Conservation (phyloP, 495 filamentous ascomycete species). For the Clavariopsis aquatica region DNA sequence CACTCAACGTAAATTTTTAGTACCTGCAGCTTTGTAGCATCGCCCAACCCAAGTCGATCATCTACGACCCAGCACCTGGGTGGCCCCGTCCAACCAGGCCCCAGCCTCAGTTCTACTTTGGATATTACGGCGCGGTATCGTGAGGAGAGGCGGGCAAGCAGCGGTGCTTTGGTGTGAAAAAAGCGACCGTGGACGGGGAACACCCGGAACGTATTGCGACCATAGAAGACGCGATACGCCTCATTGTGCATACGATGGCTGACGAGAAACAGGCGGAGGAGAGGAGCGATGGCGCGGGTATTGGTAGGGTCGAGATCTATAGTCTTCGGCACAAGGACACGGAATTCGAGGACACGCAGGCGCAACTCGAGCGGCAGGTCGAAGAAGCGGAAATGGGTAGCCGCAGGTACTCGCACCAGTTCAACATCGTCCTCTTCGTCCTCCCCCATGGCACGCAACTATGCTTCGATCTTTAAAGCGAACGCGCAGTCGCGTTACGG, state of each 20-base stretch:
- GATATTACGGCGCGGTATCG: slow-evolving; percentile 66
- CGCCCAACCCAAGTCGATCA: slow-evolving; percentile 62
- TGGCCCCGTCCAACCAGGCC: slow-evolving; percentile 76
- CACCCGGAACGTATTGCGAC: slow-evolving; percentile 71
- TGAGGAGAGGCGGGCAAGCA: slow-evolving; percentile 65
- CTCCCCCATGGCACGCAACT: too few relatives aligned
- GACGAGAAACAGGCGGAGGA: slow-evolving; percentile 63
- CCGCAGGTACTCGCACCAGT: background rate
- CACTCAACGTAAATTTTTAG: slow-evolving; percentile 77
- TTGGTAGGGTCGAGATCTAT: slow-evolving; percentile 73
- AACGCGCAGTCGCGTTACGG: slow-evolving; percentile 23
- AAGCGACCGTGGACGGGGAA: slow-evolving; percentile 73
- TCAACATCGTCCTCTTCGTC: background rate
- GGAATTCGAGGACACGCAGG: slow-evolving; percentile 64
- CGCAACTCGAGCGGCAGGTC: slow-evolving; percentile 77
- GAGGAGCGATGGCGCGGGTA: slow-evolving; percentile 56
- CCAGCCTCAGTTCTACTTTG: slow-evolving; percentile 73
- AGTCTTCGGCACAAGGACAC: slow-evolving; percentile 57
- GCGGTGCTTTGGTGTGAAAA: slow-evolving; percentile 62
- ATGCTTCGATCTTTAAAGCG: slow-evolving; percentile 21
- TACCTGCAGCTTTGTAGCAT: slow-evolving; percentile 61
- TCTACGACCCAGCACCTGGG: slow-evolving; percentile 73
- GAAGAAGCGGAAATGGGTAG: slow-evolving; percentile 69
- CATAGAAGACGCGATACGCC: slow-evolving; percentile 73
- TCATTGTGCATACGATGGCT: slow-evolving; percentile 69